Conservation (phyloP, 306 rosid species). For the Dryas drummondii region DNA sequence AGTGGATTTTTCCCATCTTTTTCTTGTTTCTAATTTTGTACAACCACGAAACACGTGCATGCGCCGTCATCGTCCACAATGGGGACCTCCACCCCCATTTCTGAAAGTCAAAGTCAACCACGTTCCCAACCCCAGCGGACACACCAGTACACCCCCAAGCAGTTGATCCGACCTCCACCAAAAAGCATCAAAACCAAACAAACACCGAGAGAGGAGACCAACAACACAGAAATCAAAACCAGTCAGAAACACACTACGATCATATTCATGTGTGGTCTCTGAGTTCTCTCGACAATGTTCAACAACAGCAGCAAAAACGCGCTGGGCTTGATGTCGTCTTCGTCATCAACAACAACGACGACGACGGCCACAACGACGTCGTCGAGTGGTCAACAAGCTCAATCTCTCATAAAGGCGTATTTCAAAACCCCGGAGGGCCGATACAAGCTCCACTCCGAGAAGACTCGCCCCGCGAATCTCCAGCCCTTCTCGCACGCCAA, state of each 20-base stretch:
- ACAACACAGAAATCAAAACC: neutral
- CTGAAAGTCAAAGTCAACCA: neutral
- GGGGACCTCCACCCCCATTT: neutral
- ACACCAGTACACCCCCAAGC: neutral
- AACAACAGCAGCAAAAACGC: conserved; percentile 17
- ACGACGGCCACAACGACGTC: conserved; percentile 3
- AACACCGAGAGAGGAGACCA: neutral
- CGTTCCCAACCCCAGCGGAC: neutral
- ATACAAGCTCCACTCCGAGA: conserved; percentile 91
- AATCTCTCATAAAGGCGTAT: conserved; percentile 54
- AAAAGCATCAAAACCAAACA: neutral
- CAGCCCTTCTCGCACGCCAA: conserved; percentile 89
- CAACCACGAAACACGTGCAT: neutral
- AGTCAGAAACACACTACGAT: neutral
- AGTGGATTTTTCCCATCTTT: too few relatives aligned
- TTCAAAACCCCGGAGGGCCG: conserved; percentile 97
- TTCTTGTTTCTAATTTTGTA: neutral
- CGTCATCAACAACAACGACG: neutral
- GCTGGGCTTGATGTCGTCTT: neutral
- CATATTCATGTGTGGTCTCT: neutral
- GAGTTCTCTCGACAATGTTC: conserved; percentile 6
- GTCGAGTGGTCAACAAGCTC: conserved; percentile 10
- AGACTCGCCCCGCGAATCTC: conserved; percentile 84
- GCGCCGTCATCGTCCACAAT: neutral
- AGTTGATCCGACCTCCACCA: neutral